phyloP scores from a whole-genome alignment of 345 rosid genomes.

The Eucalyptus leucophloia region DNA sequence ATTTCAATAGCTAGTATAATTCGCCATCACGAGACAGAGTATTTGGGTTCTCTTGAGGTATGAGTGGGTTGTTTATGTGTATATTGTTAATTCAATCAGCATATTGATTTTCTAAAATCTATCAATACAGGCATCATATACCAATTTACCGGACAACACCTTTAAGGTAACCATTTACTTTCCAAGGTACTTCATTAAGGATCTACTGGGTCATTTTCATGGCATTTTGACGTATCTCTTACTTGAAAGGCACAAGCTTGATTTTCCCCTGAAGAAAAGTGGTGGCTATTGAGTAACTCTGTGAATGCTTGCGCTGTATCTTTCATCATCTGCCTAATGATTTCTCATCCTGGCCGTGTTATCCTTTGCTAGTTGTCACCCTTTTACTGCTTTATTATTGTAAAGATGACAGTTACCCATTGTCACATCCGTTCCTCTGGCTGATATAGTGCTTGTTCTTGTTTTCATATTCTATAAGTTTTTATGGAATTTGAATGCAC shows the following conservation, averaged over 20 bases:
- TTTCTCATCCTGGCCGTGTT: not conserved
- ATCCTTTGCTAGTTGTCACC: not conserved
- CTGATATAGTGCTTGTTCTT: not conserved
- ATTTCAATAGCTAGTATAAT: slow-evolving; percentile 49
- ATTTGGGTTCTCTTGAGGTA: slow-evolving; percentile 88
- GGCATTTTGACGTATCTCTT: not conserved
- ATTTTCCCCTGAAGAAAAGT: not conserved
- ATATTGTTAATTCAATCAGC: not conserved
- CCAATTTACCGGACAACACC: slow-evolving; percentile 85
- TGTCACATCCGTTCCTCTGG: not conserved
- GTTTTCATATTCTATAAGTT: not conserved
- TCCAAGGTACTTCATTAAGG: not conserved
- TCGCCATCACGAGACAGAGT: slow-evolving; percentile 87
- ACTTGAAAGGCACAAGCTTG: not conserved
- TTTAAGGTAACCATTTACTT: slow-evolving; percentile 52
- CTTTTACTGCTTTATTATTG: not conserved
- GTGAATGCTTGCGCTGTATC: not conserved
- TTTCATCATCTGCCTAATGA: not conserved
- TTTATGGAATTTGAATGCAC: not conserved
- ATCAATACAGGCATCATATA: slow-evolving; percentile 66
- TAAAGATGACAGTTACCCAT: not conserved
- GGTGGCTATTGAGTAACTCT: not conserved
- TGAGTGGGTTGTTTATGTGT: not conserved
- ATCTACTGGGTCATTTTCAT: not conserved
- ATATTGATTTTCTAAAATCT: not conserved